phyloP scores from a whole-genome alignment of 768 basidiomycete genomes.

The Hypholoma fasciculare region DNA sequence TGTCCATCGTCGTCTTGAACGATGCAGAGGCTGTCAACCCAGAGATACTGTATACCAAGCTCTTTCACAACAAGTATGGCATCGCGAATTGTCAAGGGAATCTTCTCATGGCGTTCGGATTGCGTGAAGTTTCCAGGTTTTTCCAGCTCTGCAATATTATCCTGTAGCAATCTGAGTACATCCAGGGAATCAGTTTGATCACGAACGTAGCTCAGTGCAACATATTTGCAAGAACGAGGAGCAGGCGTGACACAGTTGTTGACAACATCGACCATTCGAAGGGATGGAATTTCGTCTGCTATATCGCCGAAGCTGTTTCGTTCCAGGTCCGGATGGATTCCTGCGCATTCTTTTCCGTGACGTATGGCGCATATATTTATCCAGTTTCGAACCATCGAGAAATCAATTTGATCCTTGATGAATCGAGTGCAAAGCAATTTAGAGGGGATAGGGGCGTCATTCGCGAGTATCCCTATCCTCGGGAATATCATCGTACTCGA shows the following conservation, averaged over 20 bases:
- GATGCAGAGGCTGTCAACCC: conserved; percentile 12
- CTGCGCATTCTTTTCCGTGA: neutral
- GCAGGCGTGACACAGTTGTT: conserved; percentile 4
- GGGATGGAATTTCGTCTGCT: conserved; percentile 3
- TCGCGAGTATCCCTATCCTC: neutral
- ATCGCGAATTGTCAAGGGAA: conserved; percentile 11
- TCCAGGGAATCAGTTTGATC: neutral
- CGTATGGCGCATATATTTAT: conserved; percentile 3
- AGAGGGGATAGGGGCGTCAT: neutral
- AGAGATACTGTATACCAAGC: conserved; percentile 5
- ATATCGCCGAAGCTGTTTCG: neutral
- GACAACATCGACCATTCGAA: conserved; percentile 10
- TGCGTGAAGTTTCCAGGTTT: conserved; percentile 1
- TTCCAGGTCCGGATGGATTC: neutral
- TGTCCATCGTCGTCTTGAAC: conserved; percentile 4
- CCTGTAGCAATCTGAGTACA: conserved; percentile 2
- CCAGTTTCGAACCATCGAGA: conserved; percentile 6
- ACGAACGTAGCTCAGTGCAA: conserved; percentile 12
- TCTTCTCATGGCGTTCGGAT: neutral
- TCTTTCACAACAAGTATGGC: conserved; percentile 7
- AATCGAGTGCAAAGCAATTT: neutral
- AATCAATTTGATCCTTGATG: conserved; percentile 3
- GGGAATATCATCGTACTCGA: neutral
- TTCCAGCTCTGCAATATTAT: neutral
- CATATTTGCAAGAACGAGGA: conserved; percentile 4